These are phyloP conservation scores for Epichloe scottii DNA, from an alignment of 2,329 filamentous ascomycete species.

Conservation along the genomic window DNA sequence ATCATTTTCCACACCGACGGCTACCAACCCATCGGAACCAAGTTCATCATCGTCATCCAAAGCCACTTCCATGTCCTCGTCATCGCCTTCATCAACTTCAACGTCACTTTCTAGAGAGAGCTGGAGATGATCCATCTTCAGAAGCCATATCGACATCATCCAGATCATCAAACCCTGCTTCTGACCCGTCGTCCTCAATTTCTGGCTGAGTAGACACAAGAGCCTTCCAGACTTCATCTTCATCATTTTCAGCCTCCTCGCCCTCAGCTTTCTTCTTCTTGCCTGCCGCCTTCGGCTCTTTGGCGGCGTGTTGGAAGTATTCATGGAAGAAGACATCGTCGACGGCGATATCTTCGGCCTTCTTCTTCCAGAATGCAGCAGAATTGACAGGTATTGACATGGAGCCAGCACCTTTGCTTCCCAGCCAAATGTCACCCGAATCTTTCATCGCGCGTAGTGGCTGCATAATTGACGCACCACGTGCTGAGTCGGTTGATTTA, in stretches of 20 bases:
- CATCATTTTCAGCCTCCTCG: conserved; percentile 39
- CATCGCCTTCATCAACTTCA: conserved; percentile 27
- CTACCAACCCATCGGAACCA: conserved; percentile 29
- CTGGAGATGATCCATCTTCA: conserved; percentile 29
- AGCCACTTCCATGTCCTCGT: conserved; percentile 28
- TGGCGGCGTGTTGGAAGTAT: conserved; percentile 74
- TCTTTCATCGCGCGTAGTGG: conserved; percentile 50
- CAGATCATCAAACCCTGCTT: conserved; percentile 35
- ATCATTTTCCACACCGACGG: conserved; percentile 20
- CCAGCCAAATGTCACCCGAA: conserved; percentile 43
- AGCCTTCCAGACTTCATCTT: conserved; percentile 86
- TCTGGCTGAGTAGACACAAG: conserved; percentile 72
- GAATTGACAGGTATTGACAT: conserved; percentile 53
- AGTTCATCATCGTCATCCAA: conserved; percentile 29
- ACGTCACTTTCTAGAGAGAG: conserved; percentile 31
- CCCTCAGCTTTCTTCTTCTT: conserved; percentile 41
- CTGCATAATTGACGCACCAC: conserved; percentile 93
- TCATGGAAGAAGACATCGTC: conserved; percentile 98
- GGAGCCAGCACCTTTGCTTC: conserved; percentile 33
- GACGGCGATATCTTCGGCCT: conserved; percentile 70
- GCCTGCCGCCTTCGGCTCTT: conserved; percentile 36
- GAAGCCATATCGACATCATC: conserved; percentile 38
- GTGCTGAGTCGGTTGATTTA: conserved; percentile 54
- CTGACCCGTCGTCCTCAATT: conserved; percentile 34
- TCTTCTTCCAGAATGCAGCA: conserved; percentile 83